Percentiles rank a stretch among this genome's conserved stretches.
phyloP scores from a whole-genome alignment of 2,329 filamentous ascomycete species.

The Aspergillus sergii region DNA sequence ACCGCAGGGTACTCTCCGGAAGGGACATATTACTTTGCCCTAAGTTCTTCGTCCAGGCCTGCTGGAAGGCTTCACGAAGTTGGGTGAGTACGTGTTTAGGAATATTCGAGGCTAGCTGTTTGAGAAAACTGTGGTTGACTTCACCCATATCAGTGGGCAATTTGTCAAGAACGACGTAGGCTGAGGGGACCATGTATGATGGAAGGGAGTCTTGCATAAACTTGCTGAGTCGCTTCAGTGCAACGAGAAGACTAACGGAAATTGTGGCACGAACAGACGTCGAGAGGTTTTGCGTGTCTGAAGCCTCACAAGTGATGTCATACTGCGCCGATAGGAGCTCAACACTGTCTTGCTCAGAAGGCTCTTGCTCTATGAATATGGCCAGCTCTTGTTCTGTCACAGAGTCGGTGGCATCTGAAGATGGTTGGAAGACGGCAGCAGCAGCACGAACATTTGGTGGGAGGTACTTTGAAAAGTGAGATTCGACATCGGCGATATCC shows the following conservation, averaged over 20 bases:
- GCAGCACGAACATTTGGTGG: conserved; percentile 32
- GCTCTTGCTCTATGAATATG: conserved; percentile 38
- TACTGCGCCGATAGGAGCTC: conserved; percentile 29
- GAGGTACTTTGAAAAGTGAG: conserved; percentile 39
- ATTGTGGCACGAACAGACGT: conserved; percentile 26
- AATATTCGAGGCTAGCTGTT: conserved; percentile 33
- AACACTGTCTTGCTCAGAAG: conserved; percentile 27
- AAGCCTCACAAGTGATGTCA: conserved; percentile 22
- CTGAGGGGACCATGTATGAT: conserved; percentile 49
- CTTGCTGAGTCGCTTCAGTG: conserved; percentile 48
- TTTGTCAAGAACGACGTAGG: conserved; percentile 46
- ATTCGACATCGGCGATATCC: conserved; percentile 45
- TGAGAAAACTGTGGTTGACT: conserved; percentile 36
- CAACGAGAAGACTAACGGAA: conserved; percentile 33
- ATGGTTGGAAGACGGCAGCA: conserved; percentile 29
- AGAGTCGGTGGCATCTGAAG: conserved; percentile 2
- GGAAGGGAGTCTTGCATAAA: conserved; percentile 47
- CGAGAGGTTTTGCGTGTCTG: conserved; percentile 14
- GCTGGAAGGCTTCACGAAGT: conserved; percentile 21
- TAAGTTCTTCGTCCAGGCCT: conserved; percentile 38
- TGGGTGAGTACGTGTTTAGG: conserved; percentile 19
- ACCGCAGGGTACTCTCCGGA: conserved; percentile 39
- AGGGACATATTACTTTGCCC: conserved; percentile 35
- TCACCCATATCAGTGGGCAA: conserved; percentile 32
- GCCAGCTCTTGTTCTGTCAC: conserved; percentile 27